Conservation (phyloP, 2,329 filamentous ascomycete species). For the Aspergillus aculeatinus region DNA sequence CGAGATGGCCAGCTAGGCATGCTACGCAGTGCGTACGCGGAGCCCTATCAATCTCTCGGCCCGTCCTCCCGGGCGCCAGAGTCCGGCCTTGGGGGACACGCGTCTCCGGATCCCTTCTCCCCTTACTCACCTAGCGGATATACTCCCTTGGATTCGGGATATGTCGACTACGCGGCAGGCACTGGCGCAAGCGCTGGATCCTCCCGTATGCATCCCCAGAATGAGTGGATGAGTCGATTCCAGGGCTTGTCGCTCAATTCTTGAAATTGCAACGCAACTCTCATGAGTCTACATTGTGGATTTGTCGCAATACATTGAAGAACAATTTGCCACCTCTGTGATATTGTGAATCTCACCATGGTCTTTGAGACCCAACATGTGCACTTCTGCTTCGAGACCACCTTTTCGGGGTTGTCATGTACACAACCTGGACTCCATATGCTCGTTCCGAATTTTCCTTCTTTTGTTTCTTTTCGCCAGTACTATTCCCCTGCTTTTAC, state of each 20-base stretch:
- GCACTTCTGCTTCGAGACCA: slow-evolving; percentile 7
- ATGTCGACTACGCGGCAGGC: slow-evolving; percentile 32
- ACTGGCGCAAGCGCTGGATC: slow-evolving; percentile 36
- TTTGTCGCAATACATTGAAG: not conserved
- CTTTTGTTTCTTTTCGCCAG: not conserved
- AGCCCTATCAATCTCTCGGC: slow-evolving; percentile 39
- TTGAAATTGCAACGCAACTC: slow-evolving; percentile 24
- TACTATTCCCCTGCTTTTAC: not conserved
- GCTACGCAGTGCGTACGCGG: slow-evolving; percentile 36
- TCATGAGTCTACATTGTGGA: not conserved
- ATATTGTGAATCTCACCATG: not conserved
- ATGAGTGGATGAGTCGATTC: slow-evolving; percentile 64
- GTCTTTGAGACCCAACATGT: slow-evolving; percentile 2
- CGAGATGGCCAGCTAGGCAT: slow-evolving; percentile 32
- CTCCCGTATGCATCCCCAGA: slow-evolving; percentile 36
- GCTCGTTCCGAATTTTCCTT: not conserved
- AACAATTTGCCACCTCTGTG: not conserved
- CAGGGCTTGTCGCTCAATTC: slow-evolving; percentile 72
- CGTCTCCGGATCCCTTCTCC: slow-evolving; percentile 37
- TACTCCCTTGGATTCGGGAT: slow-evolving; percentile 40
- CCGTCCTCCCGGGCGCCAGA: slow-evolving; percentile 35
- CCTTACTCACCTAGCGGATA: slow-evolving; percentile 33
- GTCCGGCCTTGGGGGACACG: slow-evolving; percentile 29
- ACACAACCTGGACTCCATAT: not conserved
- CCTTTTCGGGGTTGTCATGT: slow-evolving; percentile 11